A percentile compares a stretch with the other conserved stretches of the same genome.
These are phyloP conservation scores for Diplodia mutila DNA, from an alignment of 2,329 filamentous ascomycete species.

Conservation along the genomic window DNA sequence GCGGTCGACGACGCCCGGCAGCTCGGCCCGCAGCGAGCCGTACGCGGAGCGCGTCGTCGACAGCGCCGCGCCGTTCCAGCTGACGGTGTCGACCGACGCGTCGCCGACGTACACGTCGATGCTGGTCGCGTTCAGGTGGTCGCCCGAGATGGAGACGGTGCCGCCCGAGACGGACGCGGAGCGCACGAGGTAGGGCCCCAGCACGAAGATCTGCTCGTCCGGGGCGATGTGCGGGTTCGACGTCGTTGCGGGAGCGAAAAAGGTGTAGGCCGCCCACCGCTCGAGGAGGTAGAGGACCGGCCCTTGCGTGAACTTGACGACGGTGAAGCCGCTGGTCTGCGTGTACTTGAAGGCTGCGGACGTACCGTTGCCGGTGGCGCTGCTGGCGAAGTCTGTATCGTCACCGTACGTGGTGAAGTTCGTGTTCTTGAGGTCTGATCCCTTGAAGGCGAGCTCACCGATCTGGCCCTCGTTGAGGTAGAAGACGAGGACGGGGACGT, in stretches of 20 bases:
- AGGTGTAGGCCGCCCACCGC: conserved; percentile 42
- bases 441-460: conserved; percentile 46
- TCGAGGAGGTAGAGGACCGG: conserved; percentile 43
- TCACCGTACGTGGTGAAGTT: conserved; percentile 44
- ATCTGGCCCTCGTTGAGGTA: conserved; percentile 46
- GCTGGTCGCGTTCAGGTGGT: conserved; percentile 38
- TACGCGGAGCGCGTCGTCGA: conserved; percentile 39
- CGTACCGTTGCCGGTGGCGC: conserved; percentile 43
- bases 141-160: conserved; percentile 41
- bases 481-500: conserved; percentile 45
- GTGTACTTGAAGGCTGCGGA: conserved; percentile 36
- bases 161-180: conserved; percentile 32
- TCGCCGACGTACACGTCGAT: conserved; percentile 44
- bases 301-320: conserved; percentile 44
- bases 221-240: conserved; percentile 43
- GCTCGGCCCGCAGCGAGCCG: conserved; percentile 33
- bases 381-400: conserved; percentile 50
- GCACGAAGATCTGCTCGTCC: conserved; percentile 45
- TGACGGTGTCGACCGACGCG: conserved; percentile 34
- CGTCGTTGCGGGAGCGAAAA: conserved; percentile 46
- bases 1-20: conserved; percentile 6
- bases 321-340: conserved; percentile 38
- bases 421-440: conserved; percentile 38
- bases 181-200: conserved; percentile 48
- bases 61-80: conserved; percentile 45